These are phyloP conservation scores for Hanseniaspora valbyensis DNA, from an alignment of 805 yeast genomes.

Conservation along the genomic window DNA sequence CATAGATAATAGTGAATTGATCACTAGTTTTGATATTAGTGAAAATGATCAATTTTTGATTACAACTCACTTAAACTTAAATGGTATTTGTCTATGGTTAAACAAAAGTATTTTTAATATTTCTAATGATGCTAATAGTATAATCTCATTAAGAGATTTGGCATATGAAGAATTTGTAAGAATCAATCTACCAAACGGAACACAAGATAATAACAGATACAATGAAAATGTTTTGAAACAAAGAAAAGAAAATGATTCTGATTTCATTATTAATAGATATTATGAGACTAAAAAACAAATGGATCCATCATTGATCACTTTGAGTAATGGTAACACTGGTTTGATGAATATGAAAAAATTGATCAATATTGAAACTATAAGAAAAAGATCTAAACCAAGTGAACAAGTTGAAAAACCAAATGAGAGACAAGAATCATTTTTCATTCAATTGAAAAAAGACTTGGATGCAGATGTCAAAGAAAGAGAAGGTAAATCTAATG, in stretches of 20 bases:
- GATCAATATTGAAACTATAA: slow-evolving; percentile 71
- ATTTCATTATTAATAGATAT: slow-evolving; percentile 25
- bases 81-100: slow-evolving; percentile 88
- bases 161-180: slow-evolving; percentile 61
- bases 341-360: slow-evolving; percentile 57
- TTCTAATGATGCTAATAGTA: slow-evolving; percentile 14
- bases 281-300: slow-evolving; percentile 56
- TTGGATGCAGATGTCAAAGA: slow-evolving; percentile 57
- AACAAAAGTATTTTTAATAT: slow-evolving; percentile 75
- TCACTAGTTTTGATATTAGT: slow-evolving; percentile 63
- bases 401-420: slow-evolving; percentile 74
- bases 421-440: slow-evolving; percentile 70
- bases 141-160: slow-evolving; percentile 58
- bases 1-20: slow-evolving; percentile 55
- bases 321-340: slow-evolving; percentile 52
- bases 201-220: slow-evolving; percentile 63
- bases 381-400: slow-evolving; percentile 75
- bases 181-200: slow-evolving; percentile 57
- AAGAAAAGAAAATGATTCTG: slow-evolving; percentile 29
- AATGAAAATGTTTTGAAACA: slow-evolving; percentile 23
- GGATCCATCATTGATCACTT: slow-evolving; percentile 50
- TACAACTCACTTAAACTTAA: slow-evolving; percentile 80
- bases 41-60: slow-evolving; percentile 85
- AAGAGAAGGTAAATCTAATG: slow-evolving; percentile 30
- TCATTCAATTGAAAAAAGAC: slow-evolving; percentile 52